A percentile compares a stretch with the other conserved stretches of the same genome.
Evolutionary conservation across 1,284 basidiomycete species (phyloP).

Genomic region (Ganoderma leucocontextum): DNA sequence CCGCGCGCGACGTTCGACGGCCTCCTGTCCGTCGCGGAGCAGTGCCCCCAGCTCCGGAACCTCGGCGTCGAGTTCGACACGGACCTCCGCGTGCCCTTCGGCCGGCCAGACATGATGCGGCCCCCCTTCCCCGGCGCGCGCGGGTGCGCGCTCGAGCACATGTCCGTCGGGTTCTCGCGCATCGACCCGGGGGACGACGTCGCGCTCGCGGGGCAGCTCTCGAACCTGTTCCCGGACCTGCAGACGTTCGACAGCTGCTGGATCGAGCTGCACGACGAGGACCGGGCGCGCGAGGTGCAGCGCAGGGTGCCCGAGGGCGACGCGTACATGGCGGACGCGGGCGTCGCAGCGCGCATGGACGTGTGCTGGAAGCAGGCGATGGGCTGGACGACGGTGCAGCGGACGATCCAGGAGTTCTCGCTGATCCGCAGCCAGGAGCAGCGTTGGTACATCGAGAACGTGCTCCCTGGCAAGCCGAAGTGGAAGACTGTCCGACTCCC

Average conservation of each 20-base stretch:
- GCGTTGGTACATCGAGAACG: conserved; percentile 2
- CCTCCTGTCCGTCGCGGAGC: conserved; percentile 16
- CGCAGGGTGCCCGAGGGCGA: conserved; percentile 1
- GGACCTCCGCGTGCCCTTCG: background rate
- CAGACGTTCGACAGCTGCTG: conserved; percentile 3
- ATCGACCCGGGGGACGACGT: background rate
- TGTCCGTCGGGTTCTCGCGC: conserved; percentile 10
- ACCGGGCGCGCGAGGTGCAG: background rate
- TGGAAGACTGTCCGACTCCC: background rate
- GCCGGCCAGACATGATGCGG: background rate
- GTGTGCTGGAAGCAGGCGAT: background rate
- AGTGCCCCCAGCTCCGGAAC: conserved; percentile 13
- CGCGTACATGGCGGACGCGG: background rate
- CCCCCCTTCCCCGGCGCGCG: background rate
- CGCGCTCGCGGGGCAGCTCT: conserved; percentile 9
- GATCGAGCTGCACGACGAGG: conserved; percentile 5
- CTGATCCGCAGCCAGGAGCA: conserved; percentile 6
- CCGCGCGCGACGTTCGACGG: conserved; percentile 18
- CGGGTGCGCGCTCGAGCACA: background rate
- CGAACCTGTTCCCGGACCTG: conserved; percentile 15
- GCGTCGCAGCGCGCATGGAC: background rate
- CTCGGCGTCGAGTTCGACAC: conserved; percentile 21
- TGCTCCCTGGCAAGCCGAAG: background rate
- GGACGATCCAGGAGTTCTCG: background rate
- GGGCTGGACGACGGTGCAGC: conserved; percentile 6